Evolutionary conservation across 257 asterid genomes (phyloP), one percentile per base, ranked within the genome.

Genomic region (Craterostigma plantagineum): DNA sequence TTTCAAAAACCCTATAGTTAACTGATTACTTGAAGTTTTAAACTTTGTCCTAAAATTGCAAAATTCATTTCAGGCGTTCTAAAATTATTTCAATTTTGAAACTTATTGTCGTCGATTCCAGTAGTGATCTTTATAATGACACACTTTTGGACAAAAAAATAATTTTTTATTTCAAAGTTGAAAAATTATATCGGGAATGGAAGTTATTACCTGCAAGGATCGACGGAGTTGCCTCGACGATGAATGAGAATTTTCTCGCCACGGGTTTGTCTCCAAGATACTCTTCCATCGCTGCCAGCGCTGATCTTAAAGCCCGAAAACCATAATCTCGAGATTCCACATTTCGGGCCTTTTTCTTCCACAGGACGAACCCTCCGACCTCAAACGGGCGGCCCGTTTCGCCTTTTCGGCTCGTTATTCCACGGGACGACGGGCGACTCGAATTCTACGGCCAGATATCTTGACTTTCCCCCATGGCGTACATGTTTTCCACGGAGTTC

Each of bases 191-290:
- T 23, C 30, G 6, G 30, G 4, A n/a, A n/a, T n/a, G n/a, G n/a
- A n/a, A n/a, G n/a, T 23, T 23, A 23, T 2, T 23, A 81, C 97
- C 93, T 87, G 98, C 30, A 87, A 54, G 16, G 82, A 74, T 38
- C 95, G 86, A 3, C 93, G 95, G 39, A 87, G 86, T 10, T 95
- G 95, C 46, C 98, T 59, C 0, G 95, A 84, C 0, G 95, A 76
- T 0, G 95, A 93, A 14, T 76, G 91, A 4, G 95, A 72, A 39
- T 74, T 67, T 45, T 23, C 30, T 23, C 82, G 95, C 95, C 98
- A 87, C 0, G 98, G 98, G 91, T 87, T 54, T 87, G 92, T 33
- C 92, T 62, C 98, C 98, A 87, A 0, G 93, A 90, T 49, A 82
- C 79, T 64, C 70, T 82, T 0, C 93, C 98, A 45, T 87, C 83